phyloP scores from a whole-genome alignment of 2,329 filamentous ascomycete species.

The Colletotrichum simmondsii region DNA sequence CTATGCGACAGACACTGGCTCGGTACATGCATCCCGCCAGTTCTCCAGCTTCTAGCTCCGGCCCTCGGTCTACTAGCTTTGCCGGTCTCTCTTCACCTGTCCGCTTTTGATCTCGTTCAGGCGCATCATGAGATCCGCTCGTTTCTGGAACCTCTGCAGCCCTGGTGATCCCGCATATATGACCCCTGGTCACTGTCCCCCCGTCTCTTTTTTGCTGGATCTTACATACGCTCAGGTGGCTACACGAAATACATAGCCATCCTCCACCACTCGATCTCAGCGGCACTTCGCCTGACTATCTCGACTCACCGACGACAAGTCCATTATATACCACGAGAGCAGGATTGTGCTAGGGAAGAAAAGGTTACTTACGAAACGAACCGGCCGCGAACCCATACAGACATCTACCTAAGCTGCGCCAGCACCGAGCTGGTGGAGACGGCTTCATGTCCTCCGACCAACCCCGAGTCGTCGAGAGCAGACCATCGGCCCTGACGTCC shows the following conservation, averaged over 20 bases:
- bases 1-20: background rate
- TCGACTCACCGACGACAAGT: background rate
- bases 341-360: background rate
- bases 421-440: constrained; percentile 31
- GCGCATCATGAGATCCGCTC: constrained; percentile 35
- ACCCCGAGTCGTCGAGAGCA: constrained; percentile 36
- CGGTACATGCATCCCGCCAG: constrained; percentile 22
- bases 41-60: constrained; percentile 32
- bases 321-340: background rate
- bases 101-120: constrained; percentile 32
- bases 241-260: background rate
- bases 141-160: constrained; percentile 30
- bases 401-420: constrained; percentile 1
- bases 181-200: constrained; percentile 29
- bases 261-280: background rate
- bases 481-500: constrained; percentile 35
- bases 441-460: constrained; percentile 38
- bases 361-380: background rate
- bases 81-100: constrained; percentile 30
- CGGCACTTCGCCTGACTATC: background rate
- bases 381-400: background rate
- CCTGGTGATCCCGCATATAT: constrained; percentile 35
- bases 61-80: constrained; percentile 33
- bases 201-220: constrained; percentile 5
- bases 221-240: constrained; percentile 1